These are phyloP conservation scores for Penicillium fimorum DNA, from an alignment of 495 filamentous ascomycete species.

Conservation along the genomic window DNA sequence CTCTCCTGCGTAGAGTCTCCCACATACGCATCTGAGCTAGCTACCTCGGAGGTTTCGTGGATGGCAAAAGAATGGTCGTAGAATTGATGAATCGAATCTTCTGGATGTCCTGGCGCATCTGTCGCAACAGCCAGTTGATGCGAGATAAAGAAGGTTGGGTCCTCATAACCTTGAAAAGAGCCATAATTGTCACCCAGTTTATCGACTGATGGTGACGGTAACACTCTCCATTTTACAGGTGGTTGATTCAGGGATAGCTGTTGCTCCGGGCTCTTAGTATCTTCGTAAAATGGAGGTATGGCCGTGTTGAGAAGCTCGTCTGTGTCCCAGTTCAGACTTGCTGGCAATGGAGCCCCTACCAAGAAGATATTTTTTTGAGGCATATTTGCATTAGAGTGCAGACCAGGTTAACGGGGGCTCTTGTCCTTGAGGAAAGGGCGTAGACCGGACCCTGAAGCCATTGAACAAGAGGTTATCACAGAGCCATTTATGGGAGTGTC, in stretches of 20 bases:
- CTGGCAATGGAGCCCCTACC: constrained; percentile 58
- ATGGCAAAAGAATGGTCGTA: constrained; percentile 71
- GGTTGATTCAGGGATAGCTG: constrained; percentile 10
- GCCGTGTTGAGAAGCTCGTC: constrained; percentile 47
- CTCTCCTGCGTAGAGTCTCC: constrained; percentile 31
- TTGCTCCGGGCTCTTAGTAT: constrained; percentile 12
- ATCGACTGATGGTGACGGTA: constrained; percentile 22
- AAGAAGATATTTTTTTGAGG: constrained; percentile 54
- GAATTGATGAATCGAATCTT: constrained; percentile 55
- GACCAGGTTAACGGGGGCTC: background rate
- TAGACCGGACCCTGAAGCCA: background rate
- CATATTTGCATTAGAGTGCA: constrained; percentile 29
- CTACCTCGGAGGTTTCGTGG: constrained; percentile 50
- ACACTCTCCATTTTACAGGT: constrained; percentile 43
- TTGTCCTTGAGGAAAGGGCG: background rate
- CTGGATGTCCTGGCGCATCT: constrained; percentile 6
- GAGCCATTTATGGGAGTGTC: background rate
- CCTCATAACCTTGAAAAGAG: constrained; percentile 21
- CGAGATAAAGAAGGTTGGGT: constrained; percentile 51
- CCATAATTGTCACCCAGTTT: constrained; percentile 8
- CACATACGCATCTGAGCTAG: constrained; percentile 16
- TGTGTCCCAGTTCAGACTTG: constrained; percentile 55
- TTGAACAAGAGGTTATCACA: background rate
- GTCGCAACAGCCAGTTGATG: constrained; percentile 33
- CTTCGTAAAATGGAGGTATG: constrained; percentile 47